Evolutionary conservation across 371 early-diverging fungal genomes (phyloP).

Genomic region (Mycotypha africana): DNA sequence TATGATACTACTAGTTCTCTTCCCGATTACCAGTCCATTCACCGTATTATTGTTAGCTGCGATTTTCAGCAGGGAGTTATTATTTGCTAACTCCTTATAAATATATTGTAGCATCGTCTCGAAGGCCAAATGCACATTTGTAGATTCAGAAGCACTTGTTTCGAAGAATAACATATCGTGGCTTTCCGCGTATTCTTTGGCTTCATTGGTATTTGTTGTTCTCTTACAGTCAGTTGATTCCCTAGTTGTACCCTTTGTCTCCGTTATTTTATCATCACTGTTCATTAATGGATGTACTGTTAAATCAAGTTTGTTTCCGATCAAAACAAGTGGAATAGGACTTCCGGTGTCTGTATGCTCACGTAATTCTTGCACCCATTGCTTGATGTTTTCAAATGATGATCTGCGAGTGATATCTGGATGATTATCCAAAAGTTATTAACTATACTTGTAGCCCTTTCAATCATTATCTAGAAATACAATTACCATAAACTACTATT

Average conservation of each 20-base stretch:
- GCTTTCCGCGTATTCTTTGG: slow-evolving; percentile 74
- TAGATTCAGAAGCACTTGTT: slow-evolving; percentile 88
- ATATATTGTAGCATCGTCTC: slow-evolving; percentile 17
- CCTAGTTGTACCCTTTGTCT: no score
- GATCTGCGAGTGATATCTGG: slow-evolving; percentile 94
- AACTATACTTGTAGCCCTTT: no score
- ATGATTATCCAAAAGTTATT: no score
- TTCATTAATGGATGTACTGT: no score
- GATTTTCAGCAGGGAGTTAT: no score
- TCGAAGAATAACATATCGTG: slow-evolving; percentile 83
- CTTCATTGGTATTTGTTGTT: slow-evolving; percentile 60
- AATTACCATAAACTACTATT: slow-evolving; percentile 36
- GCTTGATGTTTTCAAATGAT: slow-evolving; percentile 83
- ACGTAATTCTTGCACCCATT: slow-evolving; percentile 98
- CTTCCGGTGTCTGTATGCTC: slow-evolving; percentile 92
- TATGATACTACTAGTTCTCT: no score
- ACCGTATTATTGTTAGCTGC: no score
- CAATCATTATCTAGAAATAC: no score
- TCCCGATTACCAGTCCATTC: no score
- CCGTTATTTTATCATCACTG: no score
- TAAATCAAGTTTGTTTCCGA: slow-evolving; percentile 99
- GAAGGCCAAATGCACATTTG: slow-evolving; percentile 82
- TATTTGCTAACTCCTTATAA: slow-evolving; percentile 2
- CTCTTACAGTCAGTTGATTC: slow-evolving; percentile 57
- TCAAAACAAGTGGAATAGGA: slow-evolving; percentile 91